Conservation (phyloP, 345 rosid genomes). For the Arabis hirsuta region DNA sequence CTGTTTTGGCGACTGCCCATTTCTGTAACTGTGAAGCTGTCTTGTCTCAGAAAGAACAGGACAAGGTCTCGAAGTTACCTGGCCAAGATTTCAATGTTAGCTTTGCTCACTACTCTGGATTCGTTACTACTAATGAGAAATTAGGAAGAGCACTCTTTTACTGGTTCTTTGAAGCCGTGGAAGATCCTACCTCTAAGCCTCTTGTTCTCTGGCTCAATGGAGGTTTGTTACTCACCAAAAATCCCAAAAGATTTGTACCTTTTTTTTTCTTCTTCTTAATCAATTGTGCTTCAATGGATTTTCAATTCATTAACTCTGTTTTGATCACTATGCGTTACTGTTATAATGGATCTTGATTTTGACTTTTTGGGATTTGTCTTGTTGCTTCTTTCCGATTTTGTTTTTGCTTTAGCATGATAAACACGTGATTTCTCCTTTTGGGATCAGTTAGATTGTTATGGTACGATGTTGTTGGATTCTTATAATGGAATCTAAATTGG, state of each 20-base stretch:
- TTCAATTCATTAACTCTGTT: not conserved
- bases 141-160: conserved; percentile 81
- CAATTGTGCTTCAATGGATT: not conserved
- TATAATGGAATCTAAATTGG: not conserved
- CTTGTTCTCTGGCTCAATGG: conserved; percentile 92
- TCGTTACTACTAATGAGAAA: conserved; percentile 64
- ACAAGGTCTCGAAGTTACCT: conserved; percentile 65
- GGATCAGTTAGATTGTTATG: too few relatives aligned
- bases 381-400: conserved; percentile 2
- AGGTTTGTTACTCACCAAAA: conserved; percentile 46
- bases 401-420: not conserved
- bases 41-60: conserved; percentile 57
- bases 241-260: not conserved
- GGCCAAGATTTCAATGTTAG: conserved; percentile 67
- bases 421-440: too few relatives aligned
- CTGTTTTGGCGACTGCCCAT: conserved; percentile 34
- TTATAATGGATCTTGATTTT: conserved; percentile 19
- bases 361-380: conserved; percentile 4
- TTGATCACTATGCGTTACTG: conserved; percentile 11
- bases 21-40: conserved; percentile 37
- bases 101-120: conserved; percentile 81
- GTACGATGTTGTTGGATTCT: conserved; percentile 9
- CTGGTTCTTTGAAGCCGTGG: conserved; percentile 80
- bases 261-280: not conserved
- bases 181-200: conserved; percentile 83